phyloP scores from a whole-genome alignment of 495 filamentous ascomycete species.

The Talaromyces adpressus region DNA sequence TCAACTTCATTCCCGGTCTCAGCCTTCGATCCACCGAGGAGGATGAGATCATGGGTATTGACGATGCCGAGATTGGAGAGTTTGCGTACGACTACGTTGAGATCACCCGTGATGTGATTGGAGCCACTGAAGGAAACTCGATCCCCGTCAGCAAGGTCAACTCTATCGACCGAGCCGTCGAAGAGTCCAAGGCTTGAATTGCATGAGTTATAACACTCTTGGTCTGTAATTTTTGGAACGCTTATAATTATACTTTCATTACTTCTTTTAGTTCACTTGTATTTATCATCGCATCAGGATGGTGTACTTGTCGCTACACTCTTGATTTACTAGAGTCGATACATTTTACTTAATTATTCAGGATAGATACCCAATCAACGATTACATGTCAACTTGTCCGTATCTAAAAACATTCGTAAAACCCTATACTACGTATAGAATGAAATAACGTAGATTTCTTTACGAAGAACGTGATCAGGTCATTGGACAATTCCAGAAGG shows the following conservation, averaged over 20 bases:
- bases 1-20: constrained; percentile 82
- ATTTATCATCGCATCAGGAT: constrained; percentile 1
- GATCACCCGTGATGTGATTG: constrained; percentile 75
- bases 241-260: not conserved
- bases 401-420: not conserved
- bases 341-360: not conserved
- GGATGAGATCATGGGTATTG: constrained; percentile 84
- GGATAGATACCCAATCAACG: constrained; percentile 3
- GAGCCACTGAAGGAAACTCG: constrained; percentile 38
- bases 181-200: constrained; percentile 9
- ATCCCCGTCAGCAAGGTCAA: not conserved
- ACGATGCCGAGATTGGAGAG: constrained; percentile 94
- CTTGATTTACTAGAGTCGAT: not conserved
- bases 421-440: not conserved
- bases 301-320: not conserved
- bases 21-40: constrained; percentile 75
- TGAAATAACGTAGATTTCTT: not conserved
- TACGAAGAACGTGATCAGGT: not conserved
- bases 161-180: not conserved
- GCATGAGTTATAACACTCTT: not conserved
- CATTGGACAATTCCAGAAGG: not conserved
- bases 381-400: not conserved
- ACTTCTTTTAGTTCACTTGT: not conserved
- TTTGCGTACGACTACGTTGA: constrained; percentile 99
- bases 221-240: not conserved